These are phyloP conservation scores for Pneumocystis wakefieldiae DNA, from an alignment of 1,139 yeast genomes.

Conservation along the genomic window DNA sequence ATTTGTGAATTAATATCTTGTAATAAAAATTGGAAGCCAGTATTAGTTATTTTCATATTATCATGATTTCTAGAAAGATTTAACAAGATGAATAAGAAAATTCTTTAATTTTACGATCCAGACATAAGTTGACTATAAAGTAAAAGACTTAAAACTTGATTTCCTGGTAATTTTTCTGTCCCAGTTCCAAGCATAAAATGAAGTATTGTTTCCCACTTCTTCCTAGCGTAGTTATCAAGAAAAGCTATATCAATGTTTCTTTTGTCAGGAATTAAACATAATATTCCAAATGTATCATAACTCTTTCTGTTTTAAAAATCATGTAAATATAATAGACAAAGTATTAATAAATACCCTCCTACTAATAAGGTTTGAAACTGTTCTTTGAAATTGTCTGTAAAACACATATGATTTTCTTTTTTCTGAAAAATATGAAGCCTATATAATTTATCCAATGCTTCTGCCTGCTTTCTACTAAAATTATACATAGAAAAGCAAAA, in stretches of 20 bases:
- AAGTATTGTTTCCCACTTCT: constrained; percentile 85
- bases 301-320: constrained; percentile 22
- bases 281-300: constrained; percentile 40
- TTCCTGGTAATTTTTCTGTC: constrained; percentile 30
- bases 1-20: constrained; percentile 91
- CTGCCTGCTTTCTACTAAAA: constrained; percentile 27
- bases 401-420: constrained; percentile 30
- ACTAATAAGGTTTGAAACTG: constrained; percentile 74
- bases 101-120: constrained; percentile 26
- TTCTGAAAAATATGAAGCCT: constrained; percentile 38
- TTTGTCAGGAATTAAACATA: constrained; percentile 36
- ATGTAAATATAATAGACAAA: not conserved
- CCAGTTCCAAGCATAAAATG: constrained; percentile 93
- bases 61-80: constrained; percentile 23
- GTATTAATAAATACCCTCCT: constrained; percentile 39
- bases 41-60: constrained; percentile 60
- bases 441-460: constrained; percentile 63
- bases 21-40: constrained; percentile 81
- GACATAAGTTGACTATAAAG: constrained; percentile 78
- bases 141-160: constrained; percentile 26
- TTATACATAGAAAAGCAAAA: not conserved
- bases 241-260: constrained; percentile 46
- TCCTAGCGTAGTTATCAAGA: constrained; percentile 65
- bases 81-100: constrained; percentile 7
- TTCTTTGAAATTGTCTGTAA: constrained; percentile 59